Percentiles rank a stretch among this genome's conserved stretches.
Evolutionary conservation across 2,329 filamentous ascomycete genomes (phyloP).

Genomic region (Fusarium sp.): DNA sequence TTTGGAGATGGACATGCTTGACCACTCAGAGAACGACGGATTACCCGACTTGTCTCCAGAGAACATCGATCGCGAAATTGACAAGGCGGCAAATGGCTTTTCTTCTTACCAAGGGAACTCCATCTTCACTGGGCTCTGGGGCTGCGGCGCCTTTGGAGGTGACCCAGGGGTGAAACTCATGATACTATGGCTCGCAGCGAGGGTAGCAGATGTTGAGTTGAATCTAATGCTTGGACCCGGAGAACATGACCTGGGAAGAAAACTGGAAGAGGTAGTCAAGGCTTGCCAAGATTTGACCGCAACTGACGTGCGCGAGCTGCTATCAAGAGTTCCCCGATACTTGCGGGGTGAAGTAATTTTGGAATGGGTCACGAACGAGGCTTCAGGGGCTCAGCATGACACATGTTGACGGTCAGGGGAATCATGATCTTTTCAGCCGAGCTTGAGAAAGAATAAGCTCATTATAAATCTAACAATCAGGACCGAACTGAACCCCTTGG

Average conservation of each 20-base stretch:
- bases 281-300: slow-evolving; percentile 3
- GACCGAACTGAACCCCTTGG: not conserved
- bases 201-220: slow-evolving; percentile 34
- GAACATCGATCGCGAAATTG: slow-evolving; percentile 45
- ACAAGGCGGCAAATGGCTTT: slow-evolving; percentile 45
- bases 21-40: not conserved
- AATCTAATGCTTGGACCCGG: slow-evolving; percentile 26
- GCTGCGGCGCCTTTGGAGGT: slow-evolving; percentile 50
- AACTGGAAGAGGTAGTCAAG: slow-evolving; percentile 4
- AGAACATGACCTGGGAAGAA: slow-evolving; percentile 30
- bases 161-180: slow-evolving; percentile 46
- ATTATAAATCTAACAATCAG: not conserved
- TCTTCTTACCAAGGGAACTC: slow-evolving; percentile 24
- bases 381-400: not conserved
- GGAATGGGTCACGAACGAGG: slow-evolving; percentile 19
- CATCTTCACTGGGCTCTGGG: slow-evolving; percentile 47
- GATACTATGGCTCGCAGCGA: slow-evolving; percentile 48
- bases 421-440: not conserved
- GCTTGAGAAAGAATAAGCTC: not conserved
- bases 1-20: slow-evolving; percentile 47
- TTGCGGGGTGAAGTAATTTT: slow-evolving; percentile 19
- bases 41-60: slow-evolving; percentile 42
- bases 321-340: slow-evolving; percentile 11
- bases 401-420: not conserved
- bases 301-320: not conserved